These are phyloP conservation scores for Hyphodiscus sp. DNA, from an alignment of 2,329 filamentous ascomycete genomes.

Conservation along the genomic window DNA sequence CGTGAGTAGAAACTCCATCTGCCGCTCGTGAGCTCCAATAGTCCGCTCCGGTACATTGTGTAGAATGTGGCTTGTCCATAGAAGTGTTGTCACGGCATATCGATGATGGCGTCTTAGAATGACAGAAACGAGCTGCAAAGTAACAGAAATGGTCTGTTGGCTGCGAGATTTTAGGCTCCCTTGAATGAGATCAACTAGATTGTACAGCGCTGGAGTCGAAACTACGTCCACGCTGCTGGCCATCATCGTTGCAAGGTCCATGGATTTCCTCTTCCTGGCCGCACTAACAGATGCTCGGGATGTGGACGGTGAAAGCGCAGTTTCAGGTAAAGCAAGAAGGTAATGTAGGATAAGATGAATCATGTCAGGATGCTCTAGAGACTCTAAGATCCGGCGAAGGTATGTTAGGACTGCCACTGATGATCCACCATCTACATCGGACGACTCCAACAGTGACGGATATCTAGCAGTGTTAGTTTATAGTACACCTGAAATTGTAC, in stretches of 20 bases:
- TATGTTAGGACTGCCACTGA: conserved; percentile 95
- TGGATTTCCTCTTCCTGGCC: conserved; percentile 76
- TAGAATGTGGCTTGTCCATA: conserved; percentile 58
- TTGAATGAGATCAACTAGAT: conserved; percentile 82
- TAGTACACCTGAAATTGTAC: not conserved
- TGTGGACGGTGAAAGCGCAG: conserved; percentile 25
- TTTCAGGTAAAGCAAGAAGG: conserved; percentile 72
- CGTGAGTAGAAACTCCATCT: conserved; percentile 64
- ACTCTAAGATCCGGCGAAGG: conserved; percentile 81
- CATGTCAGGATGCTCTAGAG: conserved; percentile 87
- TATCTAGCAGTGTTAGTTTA: conserved; percentile 51
- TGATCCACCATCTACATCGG: conserved; percentile 92
- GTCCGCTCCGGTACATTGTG: conserved; percentile 54
- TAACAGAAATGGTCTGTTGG: conserved; percentile 82
- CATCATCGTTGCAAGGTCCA: conserved; percentile 78
- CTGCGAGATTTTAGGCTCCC: conserved; percentile 80
- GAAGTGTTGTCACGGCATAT: conserved; percentile 72
- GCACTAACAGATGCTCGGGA: conserved; percentile 53
- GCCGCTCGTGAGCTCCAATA: conserved; percentile 66
- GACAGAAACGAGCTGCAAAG: conserved; percentile 77
- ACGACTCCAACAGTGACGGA: conserved; percentile 91
- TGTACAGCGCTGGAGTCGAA: conserved; percentile 81
- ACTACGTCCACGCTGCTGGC: conserved; percentile 67
- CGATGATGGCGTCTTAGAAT: conserved; percentile 83
- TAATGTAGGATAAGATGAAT: conserved; percentile 92